These are phyloP conservation scores for Gremmenia infestans DNA, from an alignment of 2,329 filamentous ascomycete genomes.

Conservation along the genomic window DNA sequence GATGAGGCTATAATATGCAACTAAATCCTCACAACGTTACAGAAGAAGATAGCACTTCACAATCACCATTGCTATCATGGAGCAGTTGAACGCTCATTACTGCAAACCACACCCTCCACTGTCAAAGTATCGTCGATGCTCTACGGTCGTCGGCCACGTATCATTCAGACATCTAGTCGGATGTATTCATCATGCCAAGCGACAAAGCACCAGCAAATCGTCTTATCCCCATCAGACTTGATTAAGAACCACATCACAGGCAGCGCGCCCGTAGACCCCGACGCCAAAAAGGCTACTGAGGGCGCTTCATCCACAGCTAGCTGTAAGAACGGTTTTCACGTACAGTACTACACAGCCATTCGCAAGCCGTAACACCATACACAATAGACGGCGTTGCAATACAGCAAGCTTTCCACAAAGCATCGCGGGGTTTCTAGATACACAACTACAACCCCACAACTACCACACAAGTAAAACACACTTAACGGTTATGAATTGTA, in stretches of 20 bases:
- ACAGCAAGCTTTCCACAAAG: constrained; percentile 35
- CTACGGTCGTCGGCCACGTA: constrained; percentile 39
- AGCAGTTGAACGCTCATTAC: constrained; percentile 34
- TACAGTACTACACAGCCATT: constrained; percentile 40
- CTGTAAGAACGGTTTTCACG: constrained; percentile 38
- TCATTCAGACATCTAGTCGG: constrained; percentile 44
- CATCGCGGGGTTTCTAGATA: constrained; percentile 40
- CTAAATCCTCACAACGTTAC: too few species aligned
- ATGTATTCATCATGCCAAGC: constrained; percentile 42
- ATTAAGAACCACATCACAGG: constrained; percentile 42
- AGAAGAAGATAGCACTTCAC: neutral
- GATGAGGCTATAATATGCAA: neutral
- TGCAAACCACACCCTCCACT: constrained; percentile 48
- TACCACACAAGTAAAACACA: neutral
- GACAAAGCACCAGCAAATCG: constrained; percentile 42
- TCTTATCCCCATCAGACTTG: constrained; percentile 40
- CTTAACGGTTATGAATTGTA: constrained; percentile 5
- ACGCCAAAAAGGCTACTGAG: constrained; percentile 37
- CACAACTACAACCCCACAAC: neutral
- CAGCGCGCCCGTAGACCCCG: constrained; percentile 37
- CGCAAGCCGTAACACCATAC: constrained; percentile 39
- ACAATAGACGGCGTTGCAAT: constrained; percentile 37
- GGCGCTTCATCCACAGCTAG: constrained; percentile 44
- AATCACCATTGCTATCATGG: neutral
- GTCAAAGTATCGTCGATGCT: constrained; percentile 46